These are phyloP conservation scores for Phytophthora colocasiae DNA, from an alignment of 352 stramenopile genomes.

Conservation along the genomic window DNA sequence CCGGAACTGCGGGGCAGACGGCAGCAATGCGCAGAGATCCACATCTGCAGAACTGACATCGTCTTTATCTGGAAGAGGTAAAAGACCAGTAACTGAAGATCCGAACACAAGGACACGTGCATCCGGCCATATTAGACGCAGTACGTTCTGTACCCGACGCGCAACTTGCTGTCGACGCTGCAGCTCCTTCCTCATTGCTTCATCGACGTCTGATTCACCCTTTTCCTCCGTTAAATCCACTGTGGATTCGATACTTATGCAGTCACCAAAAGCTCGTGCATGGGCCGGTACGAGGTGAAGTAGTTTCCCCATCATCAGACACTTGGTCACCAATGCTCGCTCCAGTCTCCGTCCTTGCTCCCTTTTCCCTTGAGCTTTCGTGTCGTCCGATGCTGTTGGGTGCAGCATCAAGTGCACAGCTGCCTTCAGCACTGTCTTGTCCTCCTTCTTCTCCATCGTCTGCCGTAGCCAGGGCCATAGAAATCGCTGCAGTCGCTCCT, in stretches of 20 bases:
- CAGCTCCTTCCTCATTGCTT: conserved; percentile 22
- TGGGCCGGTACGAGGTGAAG: conserved; percentile 48
- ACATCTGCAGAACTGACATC: conserved; percentile 43
- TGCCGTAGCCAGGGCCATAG: conserved; percentile 66
- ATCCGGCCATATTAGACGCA: conserved; percentile 75
- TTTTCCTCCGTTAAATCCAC: not conserved
- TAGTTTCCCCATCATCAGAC: conserved; percentile 42
- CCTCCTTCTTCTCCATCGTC: conserved; percentile 18
- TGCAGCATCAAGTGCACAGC: conserved; percentile 53
- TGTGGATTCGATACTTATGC: conserved; percentile 1
- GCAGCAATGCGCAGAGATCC: conserved; percentile 77
- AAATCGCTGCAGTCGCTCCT: conserved; percentile 50
- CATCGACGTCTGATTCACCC: not conserved
- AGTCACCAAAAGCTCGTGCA: conserved; percentile 24
- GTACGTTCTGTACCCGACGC: conserved; percentile 43
- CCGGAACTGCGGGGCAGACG: conserved; percentile 54
- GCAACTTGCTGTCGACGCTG: conserved; percentile 44
- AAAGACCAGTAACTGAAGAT: conserved; percentile 64
- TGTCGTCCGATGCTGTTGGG: conserved; percentile 15
- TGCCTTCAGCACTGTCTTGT: conserved; percentile 34
- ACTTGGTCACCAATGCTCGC: conserved; percentile 52
- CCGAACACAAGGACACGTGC: conserved; percentile 71
- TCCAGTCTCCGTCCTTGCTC: conserved; percentile 49
- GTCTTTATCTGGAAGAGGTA: conserved; percentile 12
- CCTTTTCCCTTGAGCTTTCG: conserved; percentile 35